Percentiles rank a stretch among this genome's conserved stretches.
phyloP scores from a whole-genome alignment of 208 protist genomes.

The Trypanosomatidae sp. region DNA sequence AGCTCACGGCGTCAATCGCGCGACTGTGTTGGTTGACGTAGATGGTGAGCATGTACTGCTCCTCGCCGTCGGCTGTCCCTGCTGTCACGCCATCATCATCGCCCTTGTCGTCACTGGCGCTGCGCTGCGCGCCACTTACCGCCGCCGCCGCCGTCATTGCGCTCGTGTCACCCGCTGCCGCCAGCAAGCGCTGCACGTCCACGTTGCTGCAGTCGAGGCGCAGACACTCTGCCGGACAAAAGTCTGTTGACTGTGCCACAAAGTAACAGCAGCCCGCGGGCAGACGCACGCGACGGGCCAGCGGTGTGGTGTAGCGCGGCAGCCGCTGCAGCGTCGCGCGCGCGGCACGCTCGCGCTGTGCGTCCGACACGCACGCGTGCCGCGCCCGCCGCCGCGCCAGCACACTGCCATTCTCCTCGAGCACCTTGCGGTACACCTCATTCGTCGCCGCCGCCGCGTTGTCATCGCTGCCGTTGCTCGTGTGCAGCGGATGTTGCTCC shows the following conservation, averaged over 20 bases:
- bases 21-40: constrained; percentile 51
- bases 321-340: constrained; percentile 4
- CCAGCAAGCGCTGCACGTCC: constrained; percentile 9
- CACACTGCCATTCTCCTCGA: constrained; percentile 35
- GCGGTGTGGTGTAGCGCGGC: constrained; percentile 29
- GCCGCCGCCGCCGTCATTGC: neutral
- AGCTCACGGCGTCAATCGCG: constrained; percentile 64
- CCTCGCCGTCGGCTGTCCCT: neutral
- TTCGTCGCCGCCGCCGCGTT: constrained; percentile 1
- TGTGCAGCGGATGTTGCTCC: neutral
- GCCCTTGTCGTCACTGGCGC: no score
- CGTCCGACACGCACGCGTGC: neutral
- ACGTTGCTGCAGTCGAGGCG: constrained; percentile 29
- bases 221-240: constrained; percentile 21
- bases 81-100: neutral
- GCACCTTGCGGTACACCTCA: constrained; percentile 14
- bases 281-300: constrained; percentile 35
- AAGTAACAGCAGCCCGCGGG: constrained; percentile 56
- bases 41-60: constrained; percentile 41
- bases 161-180: neutral
- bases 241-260: constrained; percentile 15
- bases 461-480: neutral
- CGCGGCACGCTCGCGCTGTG: neutral
- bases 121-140: neutral
- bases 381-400: neutral